Percentiles rank a stretch among this genome's conserved stretches.
These are phyloP conservation scores for Phlebopus sp. DNA, from an alignment of 1,284 basidiomycete species.

Conservation along the genomic window DNA sequence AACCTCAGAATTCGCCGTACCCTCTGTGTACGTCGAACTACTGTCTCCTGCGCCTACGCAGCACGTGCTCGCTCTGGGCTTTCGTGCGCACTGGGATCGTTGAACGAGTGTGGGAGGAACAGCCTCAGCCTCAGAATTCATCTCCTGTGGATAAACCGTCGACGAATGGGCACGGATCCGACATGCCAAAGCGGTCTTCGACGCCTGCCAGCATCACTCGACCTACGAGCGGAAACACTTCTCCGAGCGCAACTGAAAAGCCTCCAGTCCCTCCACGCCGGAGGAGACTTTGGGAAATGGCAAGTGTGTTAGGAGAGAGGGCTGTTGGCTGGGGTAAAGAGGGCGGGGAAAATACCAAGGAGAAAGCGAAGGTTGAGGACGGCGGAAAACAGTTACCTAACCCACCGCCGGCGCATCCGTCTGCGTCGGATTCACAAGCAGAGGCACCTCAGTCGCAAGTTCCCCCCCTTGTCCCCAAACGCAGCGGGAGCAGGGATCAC, in stretches of 20 bases:
- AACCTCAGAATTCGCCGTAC: conserved; percentile 41
- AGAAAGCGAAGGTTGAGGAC: conserved; percentile 29
- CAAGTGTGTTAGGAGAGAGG: conserved; percentile 50
- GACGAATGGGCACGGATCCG: conserved; percentile 11
- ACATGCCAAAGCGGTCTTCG: neutral
- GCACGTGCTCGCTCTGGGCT: conserved; percentile 90
- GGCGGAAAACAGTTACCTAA: conserved; percentile 27
- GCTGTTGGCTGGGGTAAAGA: conserved; percentile 44
- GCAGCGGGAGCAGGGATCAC: conserved; percentile 7
- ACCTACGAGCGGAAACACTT: neutral
- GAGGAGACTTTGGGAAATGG: conserved; percentile 56
- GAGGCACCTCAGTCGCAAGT: conserved; percentile 14
- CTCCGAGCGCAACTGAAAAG: conserved; percentile 25
- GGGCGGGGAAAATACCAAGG: conserved; percentile 29
- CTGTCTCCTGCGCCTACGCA: conserved; percentile 75
- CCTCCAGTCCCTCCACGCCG: conserved; percentile 53
- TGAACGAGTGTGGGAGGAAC: conserved; percentile 85
- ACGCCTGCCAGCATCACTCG: conserved; percentile 3
- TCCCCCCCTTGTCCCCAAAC: conserved; percentile 30
- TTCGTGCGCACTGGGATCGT: conserved; percentile 82
- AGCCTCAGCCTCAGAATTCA: conserved; percentile 39
- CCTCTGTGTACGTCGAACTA: conserved; percentile 76
- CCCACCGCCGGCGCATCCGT: conserved; percentile 42
- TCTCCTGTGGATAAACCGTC: conserved; percentile 13
- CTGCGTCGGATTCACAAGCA: conserved; percentile 20